These are phyloP conservation scores for Alternaria brassicae DNA, from an alignment of 2,329 filamentous ascomycete genomes.

Conservation along the genomic window DNA sequence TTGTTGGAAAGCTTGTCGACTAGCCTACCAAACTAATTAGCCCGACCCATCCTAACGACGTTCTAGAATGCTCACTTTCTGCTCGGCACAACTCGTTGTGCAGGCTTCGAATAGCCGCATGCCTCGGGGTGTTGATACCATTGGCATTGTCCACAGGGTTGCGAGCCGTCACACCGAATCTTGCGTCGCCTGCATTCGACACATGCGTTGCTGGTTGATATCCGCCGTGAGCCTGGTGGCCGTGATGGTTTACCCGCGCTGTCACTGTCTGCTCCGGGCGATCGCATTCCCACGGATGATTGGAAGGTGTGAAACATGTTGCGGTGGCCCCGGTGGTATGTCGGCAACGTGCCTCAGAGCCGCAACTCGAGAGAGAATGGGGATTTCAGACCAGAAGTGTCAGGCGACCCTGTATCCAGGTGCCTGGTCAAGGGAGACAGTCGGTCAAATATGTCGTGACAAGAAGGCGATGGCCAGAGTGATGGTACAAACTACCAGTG, in stretches of 20 bases:
- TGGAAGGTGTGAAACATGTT: constrained; percentile 58
- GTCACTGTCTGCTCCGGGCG: constrained; percentile 44
- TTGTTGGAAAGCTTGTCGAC: constrained; percentile 61
- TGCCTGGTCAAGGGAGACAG: constrained; percentile 10
- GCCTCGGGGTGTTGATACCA: constrained; percentile 81
- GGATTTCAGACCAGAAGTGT: constrained; percentile 14
- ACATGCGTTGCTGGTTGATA: constrained; percentile 67
- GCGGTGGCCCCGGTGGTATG: constrained; percentile 1
- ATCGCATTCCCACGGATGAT: constrained; percentile 43
- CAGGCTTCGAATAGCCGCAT: constrained; percentile 82
- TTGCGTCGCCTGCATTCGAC: constrained; percentile 81
- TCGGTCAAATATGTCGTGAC: constrained; percentile 16
- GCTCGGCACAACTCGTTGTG: constrained; percentile 77
- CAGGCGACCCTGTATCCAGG: constrained; percentile 15
- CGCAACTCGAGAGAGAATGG: not conserved
- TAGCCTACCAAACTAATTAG: constrained; percentile 63
- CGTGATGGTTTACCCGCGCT: constrained; percentile 46
- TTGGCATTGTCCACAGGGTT: constrained; percentile 82
- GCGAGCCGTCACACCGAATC: constrained; percentile 82
- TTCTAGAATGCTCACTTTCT: constrained; percentile 66
- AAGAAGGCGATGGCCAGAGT: constrained; percentile 14
- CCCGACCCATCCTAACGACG: constrained; percentile 45
- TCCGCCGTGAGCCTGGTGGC: constrained; percentile 51
- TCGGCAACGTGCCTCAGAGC: constrained; percentile 3
- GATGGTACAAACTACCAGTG: constrained; percentile 17